Base-by-base conservation (phyloP, 2,329 filamentous ascomycete species). In the Aspergillus hiratsukae region DNA sequence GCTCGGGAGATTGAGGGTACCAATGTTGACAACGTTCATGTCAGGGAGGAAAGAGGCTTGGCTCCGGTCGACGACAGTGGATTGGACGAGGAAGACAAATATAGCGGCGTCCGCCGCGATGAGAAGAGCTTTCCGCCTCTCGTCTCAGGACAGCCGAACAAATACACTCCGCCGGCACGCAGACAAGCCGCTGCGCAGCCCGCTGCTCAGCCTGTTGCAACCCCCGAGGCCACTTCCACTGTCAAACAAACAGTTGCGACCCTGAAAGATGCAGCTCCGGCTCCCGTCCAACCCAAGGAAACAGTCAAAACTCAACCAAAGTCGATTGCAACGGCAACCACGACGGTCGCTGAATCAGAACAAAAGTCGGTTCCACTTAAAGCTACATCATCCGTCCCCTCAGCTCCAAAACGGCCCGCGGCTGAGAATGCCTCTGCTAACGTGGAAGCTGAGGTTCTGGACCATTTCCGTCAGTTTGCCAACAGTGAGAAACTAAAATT, bases 61-160 rank as follows among this genome's bases (percentile, higher is more conserved):
- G 82, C 81, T 11, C 78, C 81, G 9, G 81, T 84, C 41, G 83
- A 88, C 52, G 85, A 86, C 52, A 86, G 83, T 56, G 87, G 85
- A 14, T 74, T 82, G 28, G 90, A 96, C 62, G 94, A 99, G 75
- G 94, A 99, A 76, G 92, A 95, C 70, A 97, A 94, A 71, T 97
- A 97, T 76, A 97, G 92, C 69, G 93, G 93, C 70, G 94, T 99
- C 54, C 87, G 87, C 60, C 87, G 93, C 61, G 87, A 89, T 43
- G 69, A 72, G 43, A 68, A 69, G 55, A 77, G 79, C 54, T 88
- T 88, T 65, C 83, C 87, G 5, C 82, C 88, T n/a, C 79, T 95
- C 31, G 72, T 78, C 28, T 81, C 80, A 56, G 80, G 82, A 9
- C 79, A 80, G 53, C 73, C 81, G 23, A 86, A 85, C 74, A 93